Conservation (phyloP, 2,329 filamentous ascomycete genomes). For the Myriosclerotinia curreyana region DNA sequence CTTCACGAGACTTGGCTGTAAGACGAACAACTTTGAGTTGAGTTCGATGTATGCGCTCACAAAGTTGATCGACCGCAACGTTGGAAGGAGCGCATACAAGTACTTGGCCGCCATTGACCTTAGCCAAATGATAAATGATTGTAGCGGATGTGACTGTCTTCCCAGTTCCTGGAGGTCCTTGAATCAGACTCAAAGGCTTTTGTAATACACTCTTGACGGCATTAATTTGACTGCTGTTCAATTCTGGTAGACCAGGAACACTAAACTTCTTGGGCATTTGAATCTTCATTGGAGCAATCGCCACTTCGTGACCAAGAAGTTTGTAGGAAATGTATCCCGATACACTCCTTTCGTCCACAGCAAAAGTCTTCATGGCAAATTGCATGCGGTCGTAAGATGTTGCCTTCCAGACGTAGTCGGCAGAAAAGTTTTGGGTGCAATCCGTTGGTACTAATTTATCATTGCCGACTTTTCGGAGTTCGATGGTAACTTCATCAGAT, state of each 20-base stretch:
- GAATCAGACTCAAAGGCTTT: conserved; percentile 90
- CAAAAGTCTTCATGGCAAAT: conserved; percentile 98
- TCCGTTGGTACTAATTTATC: conserved; percentile 96
- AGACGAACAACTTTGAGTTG: conserved; percentile 95
- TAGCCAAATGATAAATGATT: conserved; percentile 96
- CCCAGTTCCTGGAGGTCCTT: conserved; percentile 93
- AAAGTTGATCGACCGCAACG: conserved; percentile 96
- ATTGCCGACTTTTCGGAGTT: conserved; percentile 89
- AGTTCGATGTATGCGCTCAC: conserved; percentile 91
- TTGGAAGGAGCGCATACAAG: conserved; percentile 97
- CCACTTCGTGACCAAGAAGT: conserved; percentile 90
- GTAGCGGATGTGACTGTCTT: conserved; percentile 99
- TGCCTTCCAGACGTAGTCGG: conserved; percentile 99
- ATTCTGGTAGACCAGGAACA: conserved; percentile 86
- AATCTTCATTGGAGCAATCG: conserved; percentile 91
- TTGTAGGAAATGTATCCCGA: conserved; percentile 99
- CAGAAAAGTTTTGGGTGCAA: conserved; percentile 95
- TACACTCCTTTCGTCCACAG: conserved; percentile 95
- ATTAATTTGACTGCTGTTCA: conserved; percentile 93
- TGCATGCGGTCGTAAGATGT: conserved; percentile 99
- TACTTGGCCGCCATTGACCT: conserved; percentile 91
- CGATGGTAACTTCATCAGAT: conserved; percentile 94
- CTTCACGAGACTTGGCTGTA: conserved; percentile 97
- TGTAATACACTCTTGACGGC: conserved; percentile 94
- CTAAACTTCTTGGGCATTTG: conserved; percentile 96